Conservation (phyloP, 371 early-diverging fungal species). For the Mortierella sp. region DNA sequence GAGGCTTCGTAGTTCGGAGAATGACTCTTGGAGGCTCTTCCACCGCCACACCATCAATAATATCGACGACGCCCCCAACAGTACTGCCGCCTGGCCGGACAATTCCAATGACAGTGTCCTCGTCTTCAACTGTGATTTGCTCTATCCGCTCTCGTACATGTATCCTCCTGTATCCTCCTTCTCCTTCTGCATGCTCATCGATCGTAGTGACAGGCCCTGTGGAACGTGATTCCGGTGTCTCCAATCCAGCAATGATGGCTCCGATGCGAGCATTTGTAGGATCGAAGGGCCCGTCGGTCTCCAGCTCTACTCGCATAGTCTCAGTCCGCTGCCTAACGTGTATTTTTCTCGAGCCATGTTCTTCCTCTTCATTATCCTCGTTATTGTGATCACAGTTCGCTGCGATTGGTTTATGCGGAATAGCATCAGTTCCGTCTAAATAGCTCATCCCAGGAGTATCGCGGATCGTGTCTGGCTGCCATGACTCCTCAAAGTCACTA, state of each 20-base stretch:
- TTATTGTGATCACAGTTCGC: not conserved
- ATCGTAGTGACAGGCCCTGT: not conserved
- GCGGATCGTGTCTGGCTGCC: slow-evolving; percentile 9
- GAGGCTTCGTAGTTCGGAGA: not conserved
- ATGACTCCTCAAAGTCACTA: slow-evolving; percentile 30
- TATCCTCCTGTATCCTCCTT: slow-evolving; percentile 15
- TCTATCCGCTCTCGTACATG: slow-evolving; percentile 27
- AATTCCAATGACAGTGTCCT: not conserved
- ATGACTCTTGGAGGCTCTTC: slow-evolving; percentile 8
- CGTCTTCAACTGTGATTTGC: slow-evolving; percentile 20
- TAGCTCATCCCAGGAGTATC: not conserved
- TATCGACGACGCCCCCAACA: slow-evolving; percentile 7
- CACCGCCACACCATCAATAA: slow-evolving; percentile 7
- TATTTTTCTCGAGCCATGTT: slow-evolving; percentile 5
- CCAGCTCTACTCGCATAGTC: slow-evolving; percentile 1
- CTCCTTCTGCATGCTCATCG: not conserved
- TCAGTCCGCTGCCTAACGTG: slow-evolving; percentile 6
- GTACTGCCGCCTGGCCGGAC: not conserved
- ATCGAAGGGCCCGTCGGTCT: not conserved
- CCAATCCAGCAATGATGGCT: not conserved
- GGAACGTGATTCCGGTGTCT: not conserved
- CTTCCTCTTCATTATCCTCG: not conserved
- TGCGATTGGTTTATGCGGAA: not conserved
- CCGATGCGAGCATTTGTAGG: not conserved
- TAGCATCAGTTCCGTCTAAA: not conserved